These are phyloP conservation scores for Diplotaxis tenuifolia DNA, from an alignment of 345 rosid species.

Conservation along the genomic window DNA sequence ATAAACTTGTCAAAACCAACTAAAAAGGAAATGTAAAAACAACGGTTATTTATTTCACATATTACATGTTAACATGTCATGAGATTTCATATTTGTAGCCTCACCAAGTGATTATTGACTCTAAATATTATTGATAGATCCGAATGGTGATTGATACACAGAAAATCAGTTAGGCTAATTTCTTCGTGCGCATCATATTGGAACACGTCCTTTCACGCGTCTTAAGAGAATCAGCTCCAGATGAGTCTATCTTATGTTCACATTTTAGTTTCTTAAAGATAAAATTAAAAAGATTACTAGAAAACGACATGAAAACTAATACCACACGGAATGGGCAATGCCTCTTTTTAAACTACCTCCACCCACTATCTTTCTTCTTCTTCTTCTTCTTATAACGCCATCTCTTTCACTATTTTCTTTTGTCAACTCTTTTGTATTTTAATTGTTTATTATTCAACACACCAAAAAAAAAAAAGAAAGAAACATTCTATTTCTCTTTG, in stretches of 20 bases:
- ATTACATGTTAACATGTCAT: too few species aligned
- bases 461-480: background rate
- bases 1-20: background rate
- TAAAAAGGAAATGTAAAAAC: background rate
- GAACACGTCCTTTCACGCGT: background rate
- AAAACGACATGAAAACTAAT: slow-evolving; percentile 25
- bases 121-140: background rate
- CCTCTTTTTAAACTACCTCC: slow-evolving; percentile 20
- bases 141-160: background rate
- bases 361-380: too few species aligned
- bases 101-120: background rate
- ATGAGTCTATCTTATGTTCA: background rate
- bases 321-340: slow-evolving; percentile 28
- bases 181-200: background rate
- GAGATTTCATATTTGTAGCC: too few species aligned
- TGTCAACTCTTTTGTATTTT: slow-evolving; percentile 28
- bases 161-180: background rate
- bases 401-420: slow-evolving; percentile 12
- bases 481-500: slow-evolving; percentile 4
- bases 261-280: background rate
- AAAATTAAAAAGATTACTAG: background rate
- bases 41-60: background rate
- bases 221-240: background rate
- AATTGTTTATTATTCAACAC: background rate
- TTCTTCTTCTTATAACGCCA: background rate